A percentile compares a stretch with the other conserved stretches of the same genome.
These are phyloP conservation scores for Cyberlindnera lachancei DNA, from an alignment of 805 yeast genomes.

Conservation along the genomic window DNA sequence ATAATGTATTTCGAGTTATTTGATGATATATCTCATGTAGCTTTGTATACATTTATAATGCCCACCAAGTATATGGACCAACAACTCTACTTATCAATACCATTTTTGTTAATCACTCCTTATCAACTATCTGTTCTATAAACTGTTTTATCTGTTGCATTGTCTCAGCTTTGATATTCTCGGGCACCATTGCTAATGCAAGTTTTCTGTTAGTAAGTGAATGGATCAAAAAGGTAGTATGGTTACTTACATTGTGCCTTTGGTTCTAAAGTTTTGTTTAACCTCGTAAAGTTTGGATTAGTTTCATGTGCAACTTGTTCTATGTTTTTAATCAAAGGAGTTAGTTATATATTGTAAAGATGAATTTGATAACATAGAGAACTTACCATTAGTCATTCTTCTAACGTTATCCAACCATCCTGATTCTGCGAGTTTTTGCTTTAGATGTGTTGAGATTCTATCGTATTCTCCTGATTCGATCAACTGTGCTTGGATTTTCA, in stretches of 20 bases:
- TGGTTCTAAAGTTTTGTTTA: constrained; percentile 49
- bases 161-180: constrained; percentile 50
- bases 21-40: too few species aligned
- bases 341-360: constrained; percentile 1
- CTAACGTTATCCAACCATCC: constrained; percentile 84
- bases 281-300: constrained; percentile 42
- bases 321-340: constrained; percentile 1
- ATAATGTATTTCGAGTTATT: too few species aligned
- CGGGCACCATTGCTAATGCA: constrained; percentile 50
- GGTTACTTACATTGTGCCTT: constrained; percentile 52
- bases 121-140: constrained; percentile 41
- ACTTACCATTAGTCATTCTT: constrained; percentile 45
- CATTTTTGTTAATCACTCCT: constrained; percentile 24
- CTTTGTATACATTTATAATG: too few species aligned
- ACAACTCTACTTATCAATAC: too few species aligned
- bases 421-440: constrained; percentile 57
- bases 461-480: constrained; percentile 79
- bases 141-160: constrained; percentile 51
- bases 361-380: not conserved
- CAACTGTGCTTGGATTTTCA: constrained; percentile 62
- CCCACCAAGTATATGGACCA: too few species aligned
- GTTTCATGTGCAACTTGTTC: constrained; percentile 34
- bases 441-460: constrained; percentile 30
- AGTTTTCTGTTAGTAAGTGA: too few species aligned
- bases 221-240: too few species aligned